Conservation (phyloP, 495 filamentous ascomycete genomes). For the Chlorociboria aeruginascens region DNA sequence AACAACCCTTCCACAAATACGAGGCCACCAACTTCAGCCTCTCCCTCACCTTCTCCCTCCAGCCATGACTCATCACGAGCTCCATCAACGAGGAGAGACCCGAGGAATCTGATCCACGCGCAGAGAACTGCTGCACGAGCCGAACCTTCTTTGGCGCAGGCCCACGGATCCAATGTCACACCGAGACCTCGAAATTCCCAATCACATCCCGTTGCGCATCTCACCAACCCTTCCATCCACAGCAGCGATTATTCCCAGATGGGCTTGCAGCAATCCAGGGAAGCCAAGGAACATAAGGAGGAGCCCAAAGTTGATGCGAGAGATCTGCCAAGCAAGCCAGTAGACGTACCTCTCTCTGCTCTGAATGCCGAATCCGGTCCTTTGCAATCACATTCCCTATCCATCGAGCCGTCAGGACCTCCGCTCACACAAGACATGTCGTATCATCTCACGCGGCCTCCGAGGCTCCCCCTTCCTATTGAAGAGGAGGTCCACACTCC, state of each 20-base stretch:
- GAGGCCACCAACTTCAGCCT: conserved; percentile 18
- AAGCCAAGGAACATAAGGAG: background rate
- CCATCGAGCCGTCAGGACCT: conserved; percentile 25
- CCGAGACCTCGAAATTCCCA: conserved; percentile 28
- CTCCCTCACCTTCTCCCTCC: conserved; percentile 12
- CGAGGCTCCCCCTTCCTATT: conserved; percentile 81
- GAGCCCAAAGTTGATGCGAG: conserved; percentile 8
- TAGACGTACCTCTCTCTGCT: conserved; percentile 34
- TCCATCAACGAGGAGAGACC: conserved; percentile 12
- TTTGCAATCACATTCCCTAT: conserved; percentile 15
- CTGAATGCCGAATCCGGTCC: conserved; percentile 11
- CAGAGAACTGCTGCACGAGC: conserved; percentile 37
- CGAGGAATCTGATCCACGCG: conserved; percentile 14
- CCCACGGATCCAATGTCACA: conserved; percentile 32
- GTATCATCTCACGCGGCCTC: conserved; percentile 59
- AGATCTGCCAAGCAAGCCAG: conserved; percentile 33
- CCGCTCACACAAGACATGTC: conserved; percentile 36
- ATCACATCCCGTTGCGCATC: conserved; percentile 19
- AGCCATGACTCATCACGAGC: conserved; percentile 23
- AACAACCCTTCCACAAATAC: conserved; percentile 29
- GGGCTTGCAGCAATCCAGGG: conserved; percentile 11
- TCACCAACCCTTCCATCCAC: conserved; percentile 14
- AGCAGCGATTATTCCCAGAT: conserved; percentile 13
- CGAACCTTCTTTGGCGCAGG: conserved; percentile 40
- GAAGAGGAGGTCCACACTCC: conserved; percentile 78